Base-by-base conservation (phyloP, 2,329 filamentous ascomycete species). In the Aspergillus pseudonomiae region DNA sequence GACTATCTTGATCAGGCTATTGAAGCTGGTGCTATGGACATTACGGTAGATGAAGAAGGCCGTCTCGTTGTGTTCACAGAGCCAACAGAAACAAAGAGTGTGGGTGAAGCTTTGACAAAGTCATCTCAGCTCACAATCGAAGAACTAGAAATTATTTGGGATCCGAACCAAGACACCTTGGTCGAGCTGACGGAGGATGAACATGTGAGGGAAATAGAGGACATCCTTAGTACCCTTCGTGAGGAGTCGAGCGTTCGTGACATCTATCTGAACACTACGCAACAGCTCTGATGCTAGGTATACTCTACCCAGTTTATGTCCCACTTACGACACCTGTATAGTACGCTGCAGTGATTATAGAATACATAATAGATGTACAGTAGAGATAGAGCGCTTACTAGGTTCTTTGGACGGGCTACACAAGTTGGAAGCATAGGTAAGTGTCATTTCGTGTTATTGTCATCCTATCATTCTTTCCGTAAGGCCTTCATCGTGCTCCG, bases 121-220 rank as follows among this genome's bases (percentile, higher is more conserved):
- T 82, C 84, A 43, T 84, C 91, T 24, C 86, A 83, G 1, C 78
- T 96, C 65, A 86, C 90, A 63, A 86, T 96, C 53, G 81, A 90
- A 61, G 89, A 88, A 68, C 88, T 88, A 21, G 92, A 96, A 61
- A 94, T 97, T 59, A 85, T 97, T 50, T 97, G 92, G 89, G 87
- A 90, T 63, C 86, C 93, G 0, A 95, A 94, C 64, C 87, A 90
- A 71, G 93, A 97, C 65, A 94, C 91, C 0, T 87, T 86, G 74
- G 86, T 91, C 21, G 81, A 82, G 9, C 71, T 94, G 45, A 85
- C 89, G 63, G 83, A 85, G 19, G 80, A 84, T 16, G 82, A 85
- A 14, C 83, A 85, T 1, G 83, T 84, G 0, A 80, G 84, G 57
- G 80, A 82, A 21, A 80, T 97, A 32, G 81, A 83, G 50, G 81